Evolutionary conservation across 208 protist species (phyloP).

Genomic region (Leishmania lainsoni): DNA sequence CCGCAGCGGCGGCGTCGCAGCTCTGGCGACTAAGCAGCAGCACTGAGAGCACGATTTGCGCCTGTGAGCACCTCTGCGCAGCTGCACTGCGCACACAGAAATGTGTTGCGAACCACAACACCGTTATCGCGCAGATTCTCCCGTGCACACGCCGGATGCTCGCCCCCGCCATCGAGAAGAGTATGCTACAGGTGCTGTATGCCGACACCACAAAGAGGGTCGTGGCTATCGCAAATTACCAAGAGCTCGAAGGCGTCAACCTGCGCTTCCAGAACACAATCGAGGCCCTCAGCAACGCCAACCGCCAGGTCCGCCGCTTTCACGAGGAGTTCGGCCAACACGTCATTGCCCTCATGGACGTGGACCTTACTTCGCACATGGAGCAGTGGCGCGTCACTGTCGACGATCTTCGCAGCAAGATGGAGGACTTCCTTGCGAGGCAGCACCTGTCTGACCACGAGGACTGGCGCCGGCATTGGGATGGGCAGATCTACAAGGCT

Average conservation of each 20-base stretch:
- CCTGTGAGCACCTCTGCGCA: conserved; percentile 57
- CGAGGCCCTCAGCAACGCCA: conserved; percentile 77
- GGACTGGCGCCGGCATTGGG: conserved; percentile 94
- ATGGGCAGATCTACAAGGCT: conserved; percentile 97
- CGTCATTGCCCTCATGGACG: conserved; percentile 82
- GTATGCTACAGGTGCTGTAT: conserved; percentile 67
- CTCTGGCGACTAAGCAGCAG: conserved; percentile 40
- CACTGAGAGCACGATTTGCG: conserved; percentile 49
- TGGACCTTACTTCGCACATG: conserved; percentile 91
- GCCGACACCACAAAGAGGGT: conserved; percentile 39
- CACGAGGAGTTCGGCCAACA: conserved; percentile 85
- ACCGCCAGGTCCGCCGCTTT: conserved; percentile 86
- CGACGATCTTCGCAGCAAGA: conserved; percentile 80
- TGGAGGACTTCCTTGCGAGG: conserved; percentile 82
- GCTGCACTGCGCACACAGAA: conserved; percentile 71
- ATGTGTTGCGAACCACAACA: conserved; percentile 86
- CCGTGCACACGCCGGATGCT: conserved; percentile 81
- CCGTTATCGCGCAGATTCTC: conserved; percentile 73
- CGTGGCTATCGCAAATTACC: conserved; percentile 70
- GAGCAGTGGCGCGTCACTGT: conserved; percentile 93
- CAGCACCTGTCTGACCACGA: conserved; percentile 83
- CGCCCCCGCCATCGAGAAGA: conserved; percentile 46
- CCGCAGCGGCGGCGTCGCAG: background rate
- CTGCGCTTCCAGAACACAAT: conserved; percentile 86
- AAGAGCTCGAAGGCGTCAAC: conserved; percentile 85